Evolutionary conservation across 1,139 yeast genomes (phyloP).

Genomic region (Hansenula sp.): DNA sequence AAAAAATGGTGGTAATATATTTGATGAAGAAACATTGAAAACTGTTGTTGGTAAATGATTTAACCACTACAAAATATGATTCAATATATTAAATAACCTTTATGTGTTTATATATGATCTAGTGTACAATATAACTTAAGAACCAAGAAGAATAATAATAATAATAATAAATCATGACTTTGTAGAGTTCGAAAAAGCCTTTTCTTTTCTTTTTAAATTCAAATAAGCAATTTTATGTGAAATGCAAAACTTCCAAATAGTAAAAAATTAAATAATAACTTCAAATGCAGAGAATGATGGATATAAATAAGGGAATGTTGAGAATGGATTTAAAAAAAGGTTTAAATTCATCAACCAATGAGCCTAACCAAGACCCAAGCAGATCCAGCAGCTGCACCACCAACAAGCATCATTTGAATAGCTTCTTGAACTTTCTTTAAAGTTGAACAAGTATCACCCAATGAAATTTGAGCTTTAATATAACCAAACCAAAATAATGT

Average conservation of each 20-base stretch:
- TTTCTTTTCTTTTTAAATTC: too few relatives aligned
- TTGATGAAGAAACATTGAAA: constrained; percentile 55
- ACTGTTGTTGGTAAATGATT: constrained; percentile 29
- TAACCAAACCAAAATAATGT: constrained; percentile 88
- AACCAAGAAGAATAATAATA: too few relatives aligned
- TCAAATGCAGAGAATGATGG: too few relatives aligned
- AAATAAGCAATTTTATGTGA: too few relatives aligned
- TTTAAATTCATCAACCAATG: constrained; percentile 45
- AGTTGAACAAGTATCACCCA: constrained; percentile 70
- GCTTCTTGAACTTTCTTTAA: constrained; percentile 71
- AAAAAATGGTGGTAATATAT: constrained; percentile 63
- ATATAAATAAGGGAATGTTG: too few relatives aligned
- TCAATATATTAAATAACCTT: neutral
- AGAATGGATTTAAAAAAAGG: too few relatives aligned
- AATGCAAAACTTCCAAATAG: too few relatives aligned
- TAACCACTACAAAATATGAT: neutral
- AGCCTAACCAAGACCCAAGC: constrained; percentile 90
- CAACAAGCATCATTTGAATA: constrained; percentile 84
- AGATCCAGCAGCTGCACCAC: constrained; percentile 94
- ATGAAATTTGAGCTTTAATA: constrained; percentile 76
- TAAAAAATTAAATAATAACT: neutral
- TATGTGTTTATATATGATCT: neutral
- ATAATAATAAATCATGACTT: too few relatives aligned
- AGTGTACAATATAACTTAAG: neutral
- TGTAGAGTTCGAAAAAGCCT: too few relatives aligned